These are phyloP conservation scores for Scedosporium aurantiacum DNA, from an alignment of 2,329 filamentous ascomycete species.

Conservation along the genomic window DNA sequence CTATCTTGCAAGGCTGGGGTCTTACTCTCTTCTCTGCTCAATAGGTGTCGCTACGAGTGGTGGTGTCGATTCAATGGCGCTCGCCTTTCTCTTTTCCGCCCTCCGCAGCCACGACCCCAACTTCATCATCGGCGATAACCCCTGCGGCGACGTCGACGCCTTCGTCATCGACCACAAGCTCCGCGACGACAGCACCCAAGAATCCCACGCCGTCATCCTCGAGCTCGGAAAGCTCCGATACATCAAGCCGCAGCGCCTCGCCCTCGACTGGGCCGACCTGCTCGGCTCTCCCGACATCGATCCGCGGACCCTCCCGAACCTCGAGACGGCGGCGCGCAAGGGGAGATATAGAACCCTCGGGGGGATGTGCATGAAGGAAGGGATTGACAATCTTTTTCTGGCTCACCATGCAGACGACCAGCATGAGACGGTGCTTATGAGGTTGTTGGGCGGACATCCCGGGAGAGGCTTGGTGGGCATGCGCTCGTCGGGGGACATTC, in stretches of 20 bases:
- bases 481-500: conserved; percentile 53
- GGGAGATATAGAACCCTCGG: conserved; percentile 66
- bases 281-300: conserved; percentile 17
- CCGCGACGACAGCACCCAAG: conserved; percentile 37
- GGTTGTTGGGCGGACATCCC: conserved; percentile 56
- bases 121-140: conserved; percentile 33
- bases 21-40: not conserved
- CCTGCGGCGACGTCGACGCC: conserved; percentile 28
- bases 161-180: conserved; percentile 48
- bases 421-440: conserved; percentile 78
- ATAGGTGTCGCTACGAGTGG: conserved; percentile 71
- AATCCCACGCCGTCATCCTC: conserved; percentile 36
- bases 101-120: conserved; percentile 22
- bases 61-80: conserved; percentile 94
- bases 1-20: not conserved
- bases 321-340: conserved; percentile 67
- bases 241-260: conserved; percentile 15
- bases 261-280: conserved; percentile 17
- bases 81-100: conserved; percentile 61
- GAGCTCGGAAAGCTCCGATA: conserved; percentile 26
- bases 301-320: conserved; percentile 38
- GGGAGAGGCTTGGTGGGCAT: conserved; percentile 67
- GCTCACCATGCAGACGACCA: conserved; percentile 89
- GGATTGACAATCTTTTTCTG: conserved; percentile 54
- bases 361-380: conserved; percentile 36